Evolutionary conservation across 1,284 basidiomycete species (phyloP), one percentile per base, ranked within the genome.

Genomic region (Sanghuangporus weigelae): DNA sequence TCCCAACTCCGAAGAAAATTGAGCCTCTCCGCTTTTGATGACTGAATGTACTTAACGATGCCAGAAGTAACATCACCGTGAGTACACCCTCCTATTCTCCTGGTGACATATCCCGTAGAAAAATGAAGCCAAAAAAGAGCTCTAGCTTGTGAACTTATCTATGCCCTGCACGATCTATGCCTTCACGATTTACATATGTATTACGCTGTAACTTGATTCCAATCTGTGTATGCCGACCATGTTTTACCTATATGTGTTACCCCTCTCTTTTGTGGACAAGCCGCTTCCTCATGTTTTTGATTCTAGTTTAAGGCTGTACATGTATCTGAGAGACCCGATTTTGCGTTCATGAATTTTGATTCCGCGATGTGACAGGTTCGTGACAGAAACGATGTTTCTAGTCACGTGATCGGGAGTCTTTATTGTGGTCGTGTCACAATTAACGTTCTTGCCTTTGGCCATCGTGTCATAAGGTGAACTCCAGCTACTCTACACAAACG

Each of bases 1-100:
- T 76, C 2, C 69, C 69, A 11, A 68, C 66, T 66, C 76, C 65
- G 69, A 74, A 54, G 70, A 76, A 59, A 71, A 71, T 54, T 68
- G 75, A 66, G 68, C 72, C 60, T 71, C 74, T 69, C 69, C 71
- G 55, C 67, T 71, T 68, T 67, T 73, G 68, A 72, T 7, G 44
- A 19, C 16, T 19, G 44, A 16, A 46, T 46, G 21, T 16, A 42
- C 40, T 42, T 7, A 8, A 7, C 44, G 44, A 46, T n/a, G 44
- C 44, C 21, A 46, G 44, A 16, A n/a, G 21, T 46, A 16, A 46
- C 16, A 46, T 14, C 14, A 16, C 7, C 16, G 16, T 46, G 44
- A 7, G 21, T n/a, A 12, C 1, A 3, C 10, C 21, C 44, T 46
- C 16, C 21, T 16, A 16, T n/a, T 46, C 7, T 46, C 26, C n/a